Percentiles rank a stretch among this genome's conserved stretches.
phyloP scores from a whole-genome alignment of 2,329 filamentous ascomycete genomes.

The Paracoccidioides brasiliensis region DNA sequence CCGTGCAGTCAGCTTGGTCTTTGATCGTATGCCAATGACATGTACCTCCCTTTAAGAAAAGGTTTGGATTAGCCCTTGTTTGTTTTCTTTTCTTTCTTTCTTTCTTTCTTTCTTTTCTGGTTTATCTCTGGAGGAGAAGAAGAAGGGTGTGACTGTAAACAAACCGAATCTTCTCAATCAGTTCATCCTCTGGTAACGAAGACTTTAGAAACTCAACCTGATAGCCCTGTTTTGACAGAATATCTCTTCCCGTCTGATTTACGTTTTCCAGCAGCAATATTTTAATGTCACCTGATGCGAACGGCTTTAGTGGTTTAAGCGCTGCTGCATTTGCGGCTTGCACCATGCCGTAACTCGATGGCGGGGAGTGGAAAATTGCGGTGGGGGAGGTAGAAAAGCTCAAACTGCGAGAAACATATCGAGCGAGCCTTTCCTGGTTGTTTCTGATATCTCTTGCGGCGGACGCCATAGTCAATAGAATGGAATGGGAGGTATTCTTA shows the following conservation, averaged over 20 bases:
- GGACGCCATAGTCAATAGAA: conserved; percentile 15
- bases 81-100: background rate
- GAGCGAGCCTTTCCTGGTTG: conserved; percentile 17
- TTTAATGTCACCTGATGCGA: conserved; percentile 91
- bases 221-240: conserved; percentile 75
- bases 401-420: conserved; percentile 45
- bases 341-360: conserved; percentile 47
- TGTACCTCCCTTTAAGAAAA: conserved; percentile 60
- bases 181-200: conserved; percentile 78
- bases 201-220: conserved; percentile 87
- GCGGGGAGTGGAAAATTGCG: conserved; percentile 60
- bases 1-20: conserved; percentile 81
- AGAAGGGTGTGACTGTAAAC: conserved; percentile 18
- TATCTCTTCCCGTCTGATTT: conserved; percentile 76
- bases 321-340: conserved; percentile 30
- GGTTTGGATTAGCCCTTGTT: background rate
- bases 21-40: conserved; percentile 94
- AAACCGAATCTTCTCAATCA: conserved; percentile 92
- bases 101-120: background rate
- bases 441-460: conserved; percentile 25
- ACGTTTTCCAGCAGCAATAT: conserved; percentile 93
- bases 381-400: conserved; percentile 63
- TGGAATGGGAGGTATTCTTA: conserved; percentile 3
- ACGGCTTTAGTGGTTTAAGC: conserved; percentile 76
- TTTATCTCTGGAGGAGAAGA: background rate